Evolutionary conservation across 2,329 filamentous ascomycete genomes (phyloP).

Genomic region (Albophoma yamanashiensis): DNA sequence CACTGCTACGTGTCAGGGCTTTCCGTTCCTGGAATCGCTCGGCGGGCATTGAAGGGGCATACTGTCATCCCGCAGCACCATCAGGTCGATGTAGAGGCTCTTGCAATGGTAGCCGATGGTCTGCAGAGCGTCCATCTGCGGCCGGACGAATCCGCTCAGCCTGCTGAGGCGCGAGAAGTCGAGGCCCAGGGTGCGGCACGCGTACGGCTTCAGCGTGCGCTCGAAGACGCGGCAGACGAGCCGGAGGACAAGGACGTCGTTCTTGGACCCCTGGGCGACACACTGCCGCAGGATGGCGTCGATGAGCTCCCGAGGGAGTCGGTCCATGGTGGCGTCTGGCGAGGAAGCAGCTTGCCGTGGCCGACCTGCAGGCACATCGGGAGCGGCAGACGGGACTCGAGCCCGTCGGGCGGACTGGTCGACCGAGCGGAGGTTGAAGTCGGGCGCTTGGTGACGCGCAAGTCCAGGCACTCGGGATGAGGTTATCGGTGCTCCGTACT

Average conservation of each 20-base stretch:
- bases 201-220: constrained; percentile 30
- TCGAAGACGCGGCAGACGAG: constrained; percentile 40
- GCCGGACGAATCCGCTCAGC: constrained; percentile 19
- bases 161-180: constrained; percentile 38
- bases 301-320: constrained; percentile 36
- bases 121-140: constrained; percentile 28
- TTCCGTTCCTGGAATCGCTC: background rate
- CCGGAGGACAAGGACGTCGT: constrained; percentile 31
- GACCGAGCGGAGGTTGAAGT: background rate
- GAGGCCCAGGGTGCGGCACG: constrained; percentile 35
- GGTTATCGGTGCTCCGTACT: background rate
- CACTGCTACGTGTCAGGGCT: constrained; percentile 21
- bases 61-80: constrained; percentile 42
- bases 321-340: constrained; percentile 27
- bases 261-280: constrained; percentile 31
- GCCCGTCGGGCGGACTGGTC: background rate
- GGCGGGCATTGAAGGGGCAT: constrained; percentile 9
- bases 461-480: background rate
- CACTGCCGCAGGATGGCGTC: constrained; percentile 33
- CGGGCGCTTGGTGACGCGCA: background rate
- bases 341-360: background rate
- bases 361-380: background rate
- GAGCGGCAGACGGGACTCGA: background rate
- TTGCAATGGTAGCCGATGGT: constrained; percentile 36
- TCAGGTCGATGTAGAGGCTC: constrained; percentile 39